phyloP scores from a whole-genome alignment of 2,329 filamentous ascomycete genomes.

The Fusarium tricinctum region DNA sequence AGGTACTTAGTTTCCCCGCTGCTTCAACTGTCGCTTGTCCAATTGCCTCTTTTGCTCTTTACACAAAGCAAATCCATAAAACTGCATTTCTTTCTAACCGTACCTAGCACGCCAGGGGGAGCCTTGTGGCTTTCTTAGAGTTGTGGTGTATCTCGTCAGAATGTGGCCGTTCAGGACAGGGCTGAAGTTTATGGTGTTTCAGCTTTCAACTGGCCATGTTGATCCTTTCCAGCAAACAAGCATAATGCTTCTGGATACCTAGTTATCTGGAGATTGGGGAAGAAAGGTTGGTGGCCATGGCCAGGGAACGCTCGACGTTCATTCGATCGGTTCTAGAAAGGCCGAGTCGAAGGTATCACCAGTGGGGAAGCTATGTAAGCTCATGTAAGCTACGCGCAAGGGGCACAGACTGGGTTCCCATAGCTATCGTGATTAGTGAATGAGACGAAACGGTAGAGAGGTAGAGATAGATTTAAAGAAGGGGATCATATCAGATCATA shows the following conservation, averaged over 20 bases:
- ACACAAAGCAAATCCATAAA: conserved; percentile 27
- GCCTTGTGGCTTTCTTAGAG: conserved; percentile 28
- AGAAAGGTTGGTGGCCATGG: not conserved
- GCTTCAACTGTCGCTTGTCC: conserved; percentile 21
- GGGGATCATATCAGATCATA: not conserved
- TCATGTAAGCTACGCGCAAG: not conserved
- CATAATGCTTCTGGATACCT: not conserved
- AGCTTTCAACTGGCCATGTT: not conserved
- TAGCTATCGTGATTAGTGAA: not conserved
- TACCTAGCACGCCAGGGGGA: conserved; percentile 18
- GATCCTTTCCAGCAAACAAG: not conserved
- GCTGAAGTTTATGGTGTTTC: not conserved
- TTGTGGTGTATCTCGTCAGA: conserved; percentile 9
- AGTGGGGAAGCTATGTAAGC: conserved; percentile 1
- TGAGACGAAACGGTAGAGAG: not conserved
- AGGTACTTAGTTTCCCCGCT: conserved; percentile 29
- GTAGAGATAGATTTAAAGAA: not conserved
- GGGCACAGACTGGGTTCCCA: conserved; percentile 6
- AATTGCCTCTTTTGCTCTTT: conserved; percentile 35
- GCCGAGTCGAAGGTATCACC: conserved; percentile 29
- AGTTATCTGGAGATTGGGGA: not conserved
- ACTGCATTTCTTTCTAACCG: conserved; percentile 10
- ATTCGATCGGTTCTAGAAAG: conserved; percentile 3
- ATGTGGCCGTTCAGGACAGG: not conserved
- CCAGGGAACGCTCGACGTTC: not conserved